Base-by-base conservation (phyloP, 495 filamentous ascomycete genomes). In the Trichoderma gamsii region DNA sequence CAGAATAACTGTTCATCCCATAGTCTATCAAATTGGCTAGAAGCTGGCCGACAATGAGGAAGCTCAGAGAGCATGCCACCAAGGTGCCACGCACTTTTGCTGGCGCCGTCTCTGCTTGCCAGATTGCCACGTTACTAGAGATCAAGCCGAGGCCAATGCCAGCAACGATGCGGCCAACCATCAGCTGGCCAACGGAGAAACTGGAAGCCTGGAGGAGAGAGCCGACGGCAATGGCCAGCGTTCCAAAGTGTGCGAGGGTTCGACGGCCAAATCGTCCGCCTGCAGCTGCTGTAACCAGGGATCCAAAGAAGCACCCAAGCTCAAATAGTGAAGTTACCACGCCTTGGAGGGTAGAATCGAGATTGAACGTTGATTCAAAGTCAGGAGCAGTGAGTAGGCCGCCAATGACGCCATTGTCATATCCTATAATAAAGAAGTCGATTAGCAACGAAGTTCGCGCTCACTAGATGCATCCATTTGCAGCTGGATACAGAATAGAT, bases 31-130 rank as follows among this genome's bases (percentile, higher is more conserved):
- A 87, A n/a, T 87, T 85, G 16, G 88, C 87, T 46, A 89, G 66
- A 79, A 91, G 89, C 73, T 89, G 87, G 79, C 90, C 90, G 27
- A 85, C 86, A 2, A 86, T 84, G 44, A 91, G 88, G 69, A 87
- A 81, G 70, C 86, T 87, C 70, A 91, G 91, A 73, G 93, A 90
- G 66, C 93, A 92, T 78, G 90, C 93, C 73, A 96, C 92, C 63
- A 91, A 82, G 23, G 86, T 85, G 75, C 88, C 88, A 73, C 88
- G 86, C 63, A 89, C 84, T 70, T 84, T 85, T 76, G 84, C 84
- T 25, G 87, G 88, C 4, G 84, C 81, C 66, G 83, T 81, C 76
- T 90, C 88, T 25, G 86, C 87, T 87, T 90, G 89, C 79, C 90
- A 91, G 43, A 90, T 78, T 73, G 89, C 86, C 75, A 88, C 85